A percentile compares a stretch with the other conserved stretches of the same genome.
These are phyloP conservation scores for Aspergillus fumigatus DNA, from an alignment of 2,329 filamentous ascomycete genomes.

Conservation along the genomic window DNA sequence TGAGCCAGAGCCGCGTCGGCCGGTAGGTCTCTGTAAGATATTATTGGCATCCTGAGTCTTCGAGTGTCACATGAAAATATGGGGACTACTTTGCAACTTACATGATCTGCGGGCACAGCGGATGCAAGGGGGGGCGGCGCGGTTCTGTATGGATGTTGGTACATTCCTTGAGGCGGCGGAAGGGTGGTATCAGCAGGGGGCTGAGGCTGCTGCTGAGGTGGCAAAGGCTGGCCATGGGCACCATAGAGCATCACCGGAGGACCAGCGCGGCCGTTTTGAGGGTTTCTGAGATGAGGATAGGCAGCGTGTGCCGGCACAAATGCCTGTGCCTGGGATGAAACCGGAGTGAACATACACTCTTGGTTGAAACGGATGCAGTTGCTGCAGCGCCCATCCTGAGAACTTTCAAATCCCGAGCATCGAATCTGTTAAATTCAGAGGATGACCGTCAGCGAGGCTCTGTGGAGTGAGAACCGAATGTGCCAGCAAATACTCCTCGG, in stretches of 20 bases:
- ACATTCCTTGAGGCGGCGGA: conserved; percentile 39
- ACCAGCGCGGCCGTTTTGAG: conserved; percentile 28
- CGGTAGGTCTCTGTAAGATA: conserved; percentile 31
- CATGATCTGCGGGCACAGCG: conserved; percentile 41
- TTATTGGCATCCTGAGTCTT: conserved; percentile 11
- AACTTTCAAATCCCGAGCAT: conserved; percentile 70
- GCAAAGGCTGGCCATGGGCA: conserved; percentile 47
- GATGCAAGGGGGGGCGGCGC: conserved; percentile 35
- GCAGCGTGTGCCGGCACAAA: conserved; percentile 70
- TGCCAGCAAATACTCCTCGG: not conserved
- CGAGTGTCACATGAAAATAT: not conserved
- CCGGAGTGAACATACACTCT: conserved; percentile 72
- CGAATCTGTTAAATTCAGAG: conserved; percentile 54
- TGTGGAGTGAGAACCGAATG: not conserved
- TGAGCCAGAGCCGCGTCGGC: conserved; percentile 41
- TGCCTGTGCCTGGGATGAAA: conserved; percentile 68
- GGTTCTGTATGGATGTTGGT: conserved; percentile 34
- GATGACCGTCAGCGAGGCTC: conserved; percentile 7
- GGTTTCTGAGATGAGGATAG: conserved; percentile 51
- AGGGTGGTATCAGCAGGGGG: conserved; percentile 30
- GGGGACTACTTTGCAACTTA: conserved; percentile 34
- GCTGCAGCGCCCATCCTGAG: conserved; percentile 65
- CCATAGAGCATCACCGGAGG: conserved; percentile 44
- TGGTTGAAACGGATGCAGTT: conserved; percentile 72
- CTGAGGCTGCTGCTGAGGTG: conserved; percentile 41